Conservation (phyloP, 306 rosid genomes). For the Pyrus betulifolia region DNA sequence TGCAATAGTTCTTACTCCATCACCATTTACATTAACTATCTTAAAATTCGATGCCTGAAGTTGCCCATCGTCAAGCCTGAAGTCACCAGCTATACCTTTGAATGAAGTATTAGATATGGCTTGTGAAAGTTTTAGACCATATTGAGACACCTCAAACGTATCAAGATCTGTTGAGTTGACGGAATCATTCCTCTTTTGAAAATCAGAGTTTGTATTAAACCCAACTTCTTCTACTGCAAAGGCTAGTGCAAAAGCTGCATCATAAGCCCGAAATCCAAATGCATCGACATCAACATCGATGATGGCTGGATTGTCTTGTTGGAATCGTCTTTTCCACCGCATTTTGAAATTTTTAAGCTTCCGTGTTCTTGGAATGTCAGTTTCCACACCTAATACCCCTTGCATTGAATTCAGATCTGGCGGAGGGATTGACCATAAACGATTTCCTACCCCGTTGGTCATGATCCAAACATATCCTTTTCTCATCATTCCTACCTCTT, state of each 20-base stretch:
- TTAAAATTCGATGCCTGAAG: background rate
- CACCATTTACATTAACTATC: conserved; percentile 29
- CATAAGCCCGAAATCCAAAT: conserved; percentile 62
- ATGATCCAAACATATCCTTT: conserved; percentile 49
- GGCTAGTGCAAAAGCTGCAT: conserved; percentile 50
- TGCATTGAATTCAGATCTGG: conserved; percentile 23
- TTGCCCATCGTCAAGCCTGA: conserved; percentile 5
- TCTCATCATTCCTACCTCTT: conserved; percentile 39
- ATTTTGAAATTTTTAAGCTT: conserved; percentile 12
- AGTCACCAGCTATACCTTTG: conserved; percentile 13
- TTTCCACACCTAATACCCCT: conserved; percentile 50
- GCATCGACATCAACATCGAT: conserved; percentile 13
- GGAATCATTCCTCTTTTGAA: conserved; percentile 9
- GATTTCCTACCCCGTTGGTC: conserved; percentile 20
- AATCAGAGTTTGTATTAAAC: background rate
- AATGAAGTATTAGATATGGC: no score
- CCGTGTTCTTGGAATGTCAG: conserved; percentile 24
- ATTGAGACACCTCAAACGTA: conserved; percentile 15
- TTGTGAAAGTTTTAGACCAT: conserved; percentile 13
- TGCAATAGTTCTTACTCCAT: conserved; percentile 32
- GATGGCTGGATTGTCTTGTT: conserved; percentile 22
- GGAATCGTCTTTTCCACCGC: conserved; percentile 42
- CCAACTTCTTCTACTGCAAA: conserved; percentile 43
- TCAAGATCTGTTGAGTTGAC: conserved; percentile 20
- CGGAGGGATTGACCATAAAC: background rate